Evolutionary conservation across 176 grass and related monocot genomes (phyloP).

Genomic region (Canna indica): DNA sequence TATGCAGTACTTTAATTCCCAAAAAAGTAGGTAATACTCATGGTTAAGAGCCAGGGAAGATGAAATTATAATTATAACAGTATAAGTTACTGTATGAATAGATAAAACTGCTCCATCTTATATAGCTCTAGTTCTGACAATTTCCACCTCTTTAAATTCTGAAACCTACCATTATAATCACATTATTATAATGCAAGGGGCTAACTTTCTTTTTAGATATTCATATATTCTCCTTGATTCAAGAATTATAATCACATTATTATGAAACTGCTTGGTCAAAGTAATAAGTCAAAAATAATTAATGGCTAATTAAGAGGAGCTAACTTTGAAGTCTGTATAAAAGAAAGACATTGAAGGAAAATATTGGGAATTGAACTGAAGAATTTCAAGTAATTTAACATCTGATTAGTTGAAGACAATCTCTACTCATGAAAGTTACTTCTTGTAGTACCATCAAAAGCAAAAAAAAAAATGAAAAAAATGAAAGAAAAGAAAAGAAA

Average conservation of each 20-base stretch:
- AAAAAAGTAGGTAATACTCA: neutral
- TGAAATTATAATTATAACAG: too few relatives aligned
- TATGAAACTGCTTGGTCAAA: neutral
- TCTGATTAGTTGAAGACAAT: neutral
- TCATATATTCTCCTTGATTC: neutral
- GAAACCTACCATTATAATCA: neutral
- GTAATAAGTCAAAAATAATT: neutral
- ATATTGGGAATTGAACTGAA: too few relatives aligned
- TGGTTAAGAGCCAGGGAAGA: neutral
- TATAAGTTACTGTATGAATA: neutral
- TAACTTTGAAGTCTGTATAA: neutral
- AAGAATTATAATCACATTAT: neutral
- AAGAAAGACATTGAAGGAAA: too few relatives aligned
- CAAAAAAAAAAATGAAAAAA: neutral
- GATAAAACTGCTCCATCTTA: neutral
- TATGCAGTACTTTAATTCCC: too few relatives aligned
- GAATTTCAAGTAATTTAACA: too few relatives aligned
- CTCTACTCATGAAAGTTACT: neutral
- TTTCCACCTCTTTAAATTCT: neutral
- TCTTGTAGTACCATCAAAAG: neutral
- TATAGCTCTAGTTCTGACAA: neutral
- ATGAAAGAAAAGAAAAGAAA: neutral
- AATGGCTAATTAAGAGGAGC: neutral
- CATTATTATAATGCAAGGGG: too few relatives aligned
- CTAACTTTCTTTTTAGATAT: too few relatives aligned